Base-by-base conservation (phyloP, 2,329 filamentous ascomycete species). In the Didymella keratinophila region DNA sequence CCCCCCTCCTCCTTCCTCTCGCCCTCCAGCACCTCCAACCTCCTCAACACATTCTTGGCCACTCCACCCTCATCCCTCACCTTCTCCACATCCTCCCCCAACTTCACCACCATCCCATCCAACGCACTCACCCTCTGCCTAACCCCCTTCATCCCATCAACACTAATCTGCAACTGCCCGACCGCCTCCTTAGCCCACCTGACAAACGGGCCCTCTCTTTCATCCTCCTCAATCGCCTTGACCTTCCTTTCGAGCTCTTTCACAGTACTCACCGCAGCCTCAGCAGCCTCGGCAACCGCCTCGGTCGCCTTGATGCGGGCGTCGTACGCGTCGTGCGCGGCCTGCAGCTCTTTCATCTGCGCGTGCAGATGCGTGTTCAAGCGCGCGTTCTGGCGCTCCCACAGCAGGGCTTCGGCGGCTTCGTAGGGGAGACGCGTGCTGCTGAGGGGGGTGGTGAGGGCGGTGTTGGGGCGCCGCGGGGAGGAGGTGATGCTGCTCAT, bases 371-470 rank as follows among this genome's bases (percentile, higher is more conserved):
- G 64, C 4, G 60, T 64, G 56, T 80, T 71, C 43, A 79, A 72
- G 25, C 73, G 69, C 57, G 77, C 76, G 28, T 79, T 67, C 45
- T 79, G 76, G 27, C 78, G 73, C 1, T 73, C 76, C 78, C 78
- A 80, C 9, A 81, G 66, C 5, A 80, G 69, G 8, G 68, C 62
- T 49, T 69, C 67, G 14, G 61, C 67, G 2, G 67, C 61, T 32
- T 60, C 58, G 28, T 67, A 66, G 10, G 68, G 57, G 51, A 68
- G 62, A 10, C 66, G 63, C 37, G 59, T 45, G 11, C 47, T 49
- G 10, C 47, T 50, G 9, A 49, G 42, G 5, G 53, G 36, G 20
- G 58, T 52, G 11, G 45, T 47, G 3, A 45, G 45, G 14, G 64
- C 56, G 14, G 58, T 63, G 28, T 53, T 62, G 9, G 64, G 56